Conservation (phyloP, 2,329 filamentous ascomycete genomes). For the Fusarium burgessii region DNA sequence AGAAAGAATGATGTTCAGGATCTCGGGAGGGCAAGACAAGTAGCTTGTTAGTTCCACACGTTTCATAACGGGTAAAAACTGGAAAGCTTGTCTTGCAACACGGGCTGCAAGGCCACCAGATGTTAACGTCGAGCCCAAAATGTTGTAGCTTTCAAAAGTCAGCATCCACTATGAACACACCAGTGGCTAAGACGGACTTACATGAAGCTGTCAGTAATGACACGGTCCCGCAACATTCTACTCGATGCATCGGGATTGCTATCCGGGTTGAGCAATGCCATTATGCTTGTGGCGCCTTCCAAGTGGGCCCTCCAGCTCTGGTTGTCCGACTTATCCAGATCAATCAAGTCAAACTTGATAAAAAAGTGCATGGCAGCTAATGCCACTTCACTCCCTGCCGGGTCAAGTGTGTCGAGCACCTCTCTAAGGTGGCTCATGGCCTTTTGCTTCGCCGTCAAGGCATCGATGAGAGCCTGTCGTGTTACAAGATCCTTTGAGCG, state of each 20-base stretch:
- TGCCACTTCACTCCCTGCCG: slow-evolving; percentile 59
- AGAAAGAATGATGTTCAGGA: slow-evolving; percentile 60
- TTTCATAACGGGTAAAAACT: slow-evolving; percentile 55
- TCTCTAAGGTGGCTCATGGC: slow-evolving; percentile 58
- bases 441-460: slow-evolving; percentile 60
- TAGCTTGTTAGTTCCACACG: slow-evolving; percentile 58
- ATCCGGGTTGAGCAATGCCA: slow-evolving; percentile 52
- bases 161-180: slow-evolving; percentile 15
- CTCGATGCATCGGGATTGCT: slow-evolving; percentile 47
- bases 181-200: slow-evolving; percentile 46
- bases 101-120: slow-evolving; percentile 53
- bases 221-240: slow-evolving; percentile 57
- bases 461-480: slow-evolving; percentile 58
- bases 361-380: slow-evolving; percentile 64
- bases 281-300: slow-evolving; percentile 58
- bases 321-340: slow-evolving; percentile 57
- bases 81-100: slow-evolving; percentile 55
- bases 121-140: slow-evolving; percentile 55
- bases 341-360: slow-evolving; percentile 64
- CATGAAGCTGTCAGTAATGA: slow-evolving; percentile 63
- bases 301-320: slow-evolving; percentile 61
- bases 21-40: slow-evolving; percentile 57
- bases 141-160: slow-evolving; percentile 53
- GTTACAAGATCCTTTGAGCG: slow-evolving; percentile 55
- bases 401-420: slow-evolving; percentile 55